A percentile compares a stretch with the other conserved stretches of the same genome.
Evolutionary conservation across 169 alveolate species (phyloP).

Genomic region (Plasmodium vivax): DNA sequence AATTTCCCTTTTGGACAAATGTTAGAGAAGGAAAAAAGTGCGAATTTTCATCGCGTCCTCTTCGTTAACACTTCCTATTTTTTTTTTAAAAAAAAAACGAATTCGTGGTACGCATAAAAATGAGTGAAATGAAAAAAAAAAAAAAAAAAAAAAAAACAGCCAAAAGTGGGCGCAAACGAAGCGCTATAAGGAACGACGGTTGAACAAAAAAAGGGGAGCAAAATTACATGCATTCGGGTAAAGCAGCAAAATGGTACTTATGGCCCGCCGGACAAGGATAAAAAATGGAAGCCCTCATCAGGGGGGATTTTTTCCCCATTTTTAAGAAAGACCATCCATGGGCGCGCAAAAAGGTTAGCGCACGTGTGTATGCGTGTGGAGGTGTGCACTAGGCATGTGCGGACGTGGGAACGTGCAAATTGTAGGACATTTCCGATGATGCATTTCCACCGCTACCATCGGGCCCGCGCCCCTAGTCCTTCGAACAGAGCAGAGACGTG

Average conservation of each 20-base stretch:
- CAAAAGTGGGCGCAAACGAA: neutral
- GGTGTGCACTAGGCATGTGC: neutral
- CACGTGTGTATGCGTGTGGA: neutral
- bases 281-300: neutral
- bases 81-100: neutral
- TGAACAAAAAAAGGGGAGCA: neutral
- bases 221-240: neutral
- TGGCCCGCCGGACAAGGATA: neutral
- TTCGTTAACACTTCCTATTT: neutral
- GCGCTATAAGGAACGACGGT: neutral
- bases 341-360: neutral
- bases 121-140: neutral
- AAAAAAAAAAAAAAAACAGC: neutral
- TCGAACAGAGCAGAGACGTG: slow-evolving; percentile 85
- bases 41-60: neutral
- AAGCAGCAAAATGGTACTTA: neutral
- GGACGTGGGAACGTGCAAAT: neutral
- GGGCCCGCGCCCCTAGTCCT: slow-evolving; percentile 64
- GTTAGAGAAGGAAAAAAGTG: slow-evolving; percentile 13
- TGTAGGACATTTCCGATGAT: neutral
- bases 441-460: neutral
- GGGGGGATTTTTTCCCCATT: neutral
- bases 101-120: neutral
- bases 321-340: neutral
- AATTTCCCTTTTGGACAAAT: slow-evolving; percentile 19